These are phyloP conservation scores for Trichocladium uniseriatum DNA, from an alignment of 495 filamentous ascomycete genomes.

Conservation along the genomic window DNA sequence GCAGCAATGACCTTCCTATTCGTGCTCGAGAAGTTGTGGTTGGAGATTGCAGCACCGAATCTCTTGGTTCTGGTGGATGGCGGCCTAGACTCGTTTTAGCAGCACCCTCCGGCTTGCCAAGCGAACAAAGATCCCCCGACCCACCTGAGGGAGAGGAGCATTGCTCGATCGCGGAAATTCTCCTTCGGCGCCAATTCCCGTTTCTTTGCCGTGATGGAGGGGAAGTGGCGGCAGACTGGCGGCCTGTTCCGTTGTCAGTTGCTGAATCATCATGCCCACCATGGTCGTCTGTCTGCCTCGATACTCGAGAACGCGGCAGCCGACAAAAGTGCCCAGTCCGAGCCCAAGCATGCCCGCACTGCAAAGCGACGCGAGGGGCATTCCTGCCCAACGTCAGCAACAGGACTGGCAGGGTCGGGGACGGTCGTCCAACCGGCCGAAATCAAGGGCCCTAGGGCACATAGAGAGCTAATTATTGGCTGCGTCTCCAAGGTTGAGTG, in stretches of 20 bases:
- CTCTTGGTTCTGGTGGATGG: constrained; percentile 19
- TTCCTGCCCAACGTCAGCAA: too few species aligned
- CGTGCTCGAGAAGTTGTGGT: too few species aligned
- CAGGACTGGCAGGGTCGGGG: too few species aligned
- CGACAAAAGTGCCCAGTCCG: constrained; percentile 4
- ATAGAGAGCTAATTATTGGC: too few species aligned
- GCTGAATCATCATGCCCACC: constrained; percentile 23
- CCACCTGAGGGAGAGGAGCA: constrained; percentile 16
- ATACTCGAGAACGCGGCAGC: constrained; percentile 10
- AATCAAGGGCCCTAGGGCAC: too few species aligned
- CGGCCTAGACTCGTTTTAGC: constrained; percentile 30
- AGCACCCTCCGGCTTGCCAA: constrained; percentile 30
- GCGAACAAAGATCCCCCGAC: constrained; percentile 30
- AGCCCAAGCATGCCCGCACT: neutral
- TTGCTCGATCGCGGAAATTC: constrained; percentile 19
- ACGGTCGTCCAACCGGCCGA: too few species aligned
- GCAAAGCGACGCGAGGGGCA: neutral
- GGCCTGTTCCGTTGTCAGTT: constrained; percentile 12
- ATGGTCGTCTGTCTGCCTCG: too few species aligned
- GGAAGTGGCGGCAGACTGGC: neutral
- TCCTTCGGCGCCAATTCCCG: constrained; percentile 18
- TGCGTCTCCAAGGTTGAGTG: too few species aligned
- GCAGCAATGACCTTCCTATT: too few species aligned
- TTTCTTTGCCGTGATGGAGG: constrained; percentile 13
- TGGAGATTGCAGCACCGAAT: constrained; percentile 16